A percentile compares a stretch with the other conserved stretches of the same genome.
Conservation (phyloP, 495 filamentous ascomycete genomes). For the Chaetomium cochliodes region DNA sequence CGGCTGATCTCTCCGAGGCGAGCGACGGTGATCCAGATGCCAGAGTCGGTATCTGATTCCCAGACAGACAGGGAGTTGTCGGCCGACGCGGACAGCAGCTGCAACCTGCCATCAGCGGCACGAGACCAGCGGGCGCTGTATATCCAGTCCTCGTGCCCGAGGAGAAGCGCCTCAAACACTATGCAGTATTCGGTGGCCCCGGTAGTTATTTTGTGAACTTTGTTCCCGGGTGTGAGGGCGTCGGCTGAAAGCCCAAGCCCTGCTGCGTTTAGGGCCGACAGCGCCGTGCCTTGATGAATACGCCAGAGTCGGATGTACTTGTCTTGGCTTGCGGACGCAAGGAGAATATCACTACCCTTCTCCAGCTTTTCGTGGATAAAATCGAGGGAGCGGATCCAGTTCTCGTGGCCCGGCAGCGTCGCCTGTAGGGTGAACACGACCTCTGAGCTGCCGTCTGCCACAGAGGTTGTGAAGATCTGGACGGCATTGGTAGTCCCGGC, state of each 20-base stretch:
- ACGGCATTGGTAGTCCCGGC: constrained; percentile 77
- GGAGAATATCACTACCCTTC: constrained; percentile 62
- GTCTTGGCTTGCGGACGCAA: constrained; percentile 95
- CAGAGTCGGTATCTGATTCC: constrained; percentile 76
- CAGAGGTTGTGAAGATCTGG: constrained; percentile 65
- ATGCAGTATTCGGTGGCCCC: constrained; percentile 64
- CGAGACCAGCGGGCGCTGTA: constrained; percentile 79
- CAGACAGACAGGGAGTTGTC: constrained; percentile 94
- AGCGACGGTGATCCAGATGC: constrained; percentile 82
- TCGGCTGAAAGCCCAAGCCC: constrained; percentile 47
- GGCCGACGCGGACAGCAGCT: constrained; percentile 86
- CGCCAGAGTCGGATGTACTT: constrained; percentile 97
- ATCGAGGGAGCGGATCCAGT: constrained; percentile 84
- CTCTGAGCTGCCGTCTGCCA: constrained; percentile 32
- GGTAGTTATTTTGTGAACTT: constrained; percentile 66
- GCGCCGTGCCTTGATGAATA: constrained; percentile 64
- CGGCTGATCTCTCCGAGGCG: constrained; percentile 89
- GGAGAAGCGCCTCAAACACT: constrained; percentile 90
- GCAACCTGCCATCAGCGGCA: constrained; percentile 49
- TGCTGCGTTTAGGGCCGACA: constrained; percentile 49
- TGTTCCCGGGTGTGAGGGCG: constrained; percentile 69
- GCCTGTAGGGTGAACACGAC: constrained; percentile 69
- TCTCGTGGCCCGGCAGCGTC: constrained; percentile 85
- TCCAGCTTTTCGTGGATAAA: constrained; percentile 64
- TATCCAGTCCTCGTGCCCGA: constrained; percentile 98